A percentile compares a stretch with the other conserved stretches of the same genome.
These are phyloP conservation scores for Ganoderma resinaceum DNA, from an alignment of 1,284 basidiomycete species.

Conservation along the genomic window DNA sequence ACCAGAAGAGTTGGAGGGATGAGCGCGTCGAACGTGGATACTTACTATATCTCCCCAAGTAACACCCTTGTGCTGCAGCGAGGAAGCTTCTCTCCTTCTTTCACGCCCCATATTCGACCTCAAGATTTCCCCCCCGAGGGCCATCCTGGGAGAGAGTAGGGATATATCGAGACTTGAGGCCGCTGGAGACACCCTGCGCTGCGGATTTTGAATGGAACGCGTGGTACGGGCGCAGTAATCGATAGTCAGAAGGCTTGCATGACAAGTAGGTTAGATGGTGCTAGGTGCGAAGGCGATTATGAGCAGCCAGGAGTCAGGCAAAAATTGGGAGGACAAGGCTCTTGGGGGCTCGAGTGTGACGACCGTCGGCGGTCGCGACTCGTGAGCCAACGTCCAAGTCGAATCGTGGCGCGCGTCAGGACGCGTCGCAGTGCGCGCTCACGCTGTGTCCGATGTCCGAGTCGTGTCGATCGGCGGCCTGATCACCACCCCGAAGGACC, in stretches of 20 bases:
- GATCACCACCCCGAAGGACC: too few relatives aligned
- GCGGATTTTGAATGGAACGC: neutral
- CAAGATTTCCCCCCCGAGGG: neutral
- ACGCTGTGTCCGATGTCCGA: too few relatives aligned
- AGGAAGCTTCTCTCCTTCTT: constrained; percentile 4
- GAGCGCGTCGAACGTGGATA: neutral
- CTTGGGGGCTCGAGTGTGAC: too few relatives aligned
- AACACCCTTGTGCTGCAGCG: neutral
- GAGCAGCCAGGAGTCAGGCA: too few relatives aligned
- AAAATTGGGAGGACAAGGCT: too few relatives aligned
- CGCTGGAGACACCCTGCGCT: neutral
- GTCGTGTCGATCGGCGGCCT: too few relatives aligned
- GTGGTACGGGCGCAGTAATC: neutral
- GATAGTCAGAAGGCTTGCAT: neutral
- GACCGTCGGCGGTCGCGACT: too few relatives aligned
- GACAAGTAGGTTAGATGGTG: too few relatives aligned
- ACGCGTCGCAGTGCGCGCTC: too few relatives aligned
- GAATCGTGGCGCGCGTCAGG: too few relatives aligned
- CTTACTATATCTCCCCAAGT: constrained; percentile 5
- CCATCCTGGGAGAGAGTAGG: neutral
- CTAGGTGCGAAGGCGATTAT: too few relatives aligned
- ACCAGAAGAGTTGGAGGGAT: neutral
- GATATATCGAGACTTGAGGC: neutral
- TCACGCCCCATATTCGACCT: neutral
- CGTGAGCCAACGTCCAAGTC: too few relatives aligned